Base-by-base conservation (phyloP, 2,329 filamentous ascomycete genomes). In the Chaetomium sp. region DNA sequence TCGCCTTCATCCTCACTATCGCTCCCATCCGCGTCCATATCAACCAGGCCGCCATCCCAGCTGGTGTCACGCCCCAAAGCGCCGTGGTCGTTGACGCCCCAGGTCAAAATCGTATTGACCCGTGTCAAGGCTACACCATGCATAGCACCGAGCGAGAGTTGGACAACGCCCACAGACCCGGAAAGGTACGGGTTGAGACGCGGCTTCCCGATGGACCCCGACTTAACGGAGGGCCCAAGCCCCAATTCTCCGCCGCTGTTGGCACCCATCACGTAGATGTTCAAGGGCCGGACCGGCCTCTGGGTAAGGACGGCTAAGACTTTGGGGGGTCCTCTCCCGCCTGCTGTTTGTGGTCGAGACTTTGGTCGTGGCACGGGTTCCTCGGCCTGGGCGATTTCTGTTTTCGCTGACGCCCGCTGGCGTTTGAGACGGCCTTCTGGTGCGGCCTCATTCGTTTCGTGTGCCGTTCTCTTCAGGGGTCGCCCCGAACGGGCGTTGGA, bases 81-180 rank as follows among this genome's bases (percentile, higher is more conserved):
- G 59, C 87, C 87, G 65, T 90, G 84, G 66, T 94, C 89, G 67
- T 94, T 94, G 62, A 92, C 89, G 49, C 89, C 89, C 89, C 89
- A 95, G 37, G 87, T 90, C 53, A 90, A 73, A 63, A 94, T 86
- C 72, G 83, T 84, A 75, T 90, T 89, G 69, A 92, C 86, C 62
- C 84, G 79, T 41, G 89, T 92, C 52, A 94, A 73, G 5, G 86
- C 88, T 59, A 87, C 76, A 52, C 79, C 83, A 71, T 95, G 89
- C 88, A 94, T 92, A 53, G 88, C 89, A 57, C 89, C 89, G 55
- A 85, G 82, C 51, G 87, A 84, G 55, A 94, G 71, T 68, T 88
- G 82, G 1, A 92, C 87, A 34, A 94, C 84, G 44, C 55, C 48
- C 5, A 35, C 38, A 12, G 56, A 7, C 3, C 85, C 82, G 52